phyloP scores from a whole-genome alignment of 352 stramenopile species.

The Globisporangium sylvaticum region DNA sequence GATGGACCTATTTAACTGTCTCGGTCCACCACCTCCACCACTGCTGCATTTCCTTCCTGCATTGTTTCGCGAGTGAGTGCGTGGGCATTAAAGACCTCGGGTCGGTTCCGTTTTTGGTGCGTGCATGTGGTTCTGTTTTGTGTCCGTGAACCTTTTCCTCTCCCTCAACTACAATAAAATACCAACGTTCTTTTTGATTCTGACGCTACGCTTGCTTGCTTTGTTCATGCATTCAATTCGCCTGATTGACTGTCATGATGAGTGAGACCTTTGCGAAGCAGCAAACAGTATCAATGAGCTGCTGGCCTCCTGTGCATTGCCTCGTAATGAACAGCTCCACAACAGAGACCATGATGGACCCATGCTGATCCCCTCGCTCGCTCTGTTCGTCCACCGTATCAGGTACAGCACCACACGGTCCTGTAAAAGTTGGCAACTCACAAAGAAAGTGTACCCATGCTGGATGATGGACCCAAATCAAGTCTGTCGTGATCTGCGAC shows the following conservation, averaged over 20 bases:
- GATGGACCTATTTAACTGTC: slow-evolving; percentile 10
- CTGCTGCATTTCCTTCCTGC: not conserved
- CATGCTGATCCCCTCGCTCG: not conserved
- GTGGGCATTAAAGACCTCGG: not conserved
- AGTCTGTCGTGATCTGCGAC: slow-evolving; percentile 1
- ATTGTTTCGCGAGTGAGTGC: not conserved
- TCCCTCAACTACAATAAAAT: not conserved
- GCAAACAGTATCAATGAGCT: too few relatives aligned
- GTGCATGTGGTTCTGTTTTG: slow-evolving; percentile 4
- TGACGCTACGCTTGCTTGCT: not conserved
- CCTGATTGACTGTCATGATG: not conserved
- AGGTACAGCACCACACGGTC: too few relatives aligned
- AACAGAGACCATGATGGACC: not conserved
- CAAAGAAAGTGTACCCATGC: not conserved
- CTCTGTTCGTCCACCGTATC: not conserved
- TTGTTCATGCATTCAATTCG: not conserved
- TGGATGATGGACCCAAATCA: not conserved
- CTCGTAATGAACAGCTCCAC: not conserved
- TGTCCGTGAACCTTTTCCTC: not conserved
- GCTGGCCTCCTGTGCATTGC: not conserved
- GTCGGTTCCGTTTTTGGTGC: not conserved
- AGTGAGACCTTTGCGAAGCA: not conserved
- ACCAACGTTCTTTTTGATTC: not conserved
- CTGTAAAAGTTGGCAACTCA: not conserved
- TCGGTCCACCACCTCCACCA: not conserved